Evolutionary conservation across 192 early-diverging fungal genomes (phyloP).

Genomic region (Coemansia nantahalensis): DNA sequence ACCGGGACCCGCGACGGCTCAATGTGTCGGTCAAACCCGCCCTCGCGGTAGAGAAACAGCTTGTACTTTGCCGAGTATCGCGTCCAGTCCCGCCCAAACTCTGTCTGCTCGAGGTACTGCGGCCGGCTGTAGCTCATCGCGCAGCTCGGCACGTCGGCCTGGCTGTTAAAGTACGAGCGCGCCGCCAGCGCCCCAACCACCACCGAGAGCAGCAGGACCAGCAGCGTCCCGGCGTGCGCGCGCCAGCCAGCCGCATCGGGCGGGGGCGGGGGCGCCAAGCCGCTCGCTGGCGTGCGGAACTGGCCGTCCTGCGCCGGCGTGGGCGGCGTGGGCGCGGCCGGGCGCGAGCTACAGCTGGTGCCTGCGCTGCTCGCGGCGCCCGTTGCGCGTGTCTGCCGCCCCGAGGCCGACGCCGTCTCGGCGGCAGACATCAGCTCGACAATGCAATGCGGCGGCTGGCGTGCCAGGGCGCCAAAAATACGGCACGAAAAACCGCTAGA

Average conservation of each 20-base stretch:
- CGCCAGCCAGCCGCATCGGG: not conserved
- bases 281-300: no score
- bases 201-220: conserved; percentile 14
- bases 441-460: conserved; percentile 25
- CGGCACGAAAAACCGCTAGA: no score
- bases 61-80: conserved; percentile 69
- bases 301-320: no score
- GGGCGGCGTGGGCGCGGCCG: no score
- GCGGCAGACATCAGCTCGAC: conserved; percentile 34
- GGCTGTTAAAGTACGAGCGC: conserved; percentile 65
- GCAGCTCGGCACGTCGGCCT: conserved; percentile 56
- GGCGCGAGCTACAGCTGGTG: no score
- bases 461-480: no score
- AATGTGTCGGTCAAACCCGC: conserved; percentile 43
- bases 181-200: conserved; percentile 24
- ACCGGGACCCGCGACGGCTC: conserved; percentile 42
- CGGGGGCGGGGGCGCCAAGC: no score
- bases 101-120: conserved; percentile 17
- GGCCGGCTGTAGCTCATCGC: conserved; percentile 62
- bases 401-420: not conserved
- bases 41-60: conserved; percentile 72
- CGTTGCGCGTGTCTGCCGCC: not conserved
- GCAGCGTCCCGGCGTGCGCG: conserved; percentile 3
- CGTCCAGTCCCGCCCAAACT: conserved; percentile 29
- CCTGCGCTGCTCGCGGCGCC: not conserved